Evolutionary conservation across 2,329 filamentous ascomycete species (phyloP).

Genomic region (Botryotinia globosa): DNA sequence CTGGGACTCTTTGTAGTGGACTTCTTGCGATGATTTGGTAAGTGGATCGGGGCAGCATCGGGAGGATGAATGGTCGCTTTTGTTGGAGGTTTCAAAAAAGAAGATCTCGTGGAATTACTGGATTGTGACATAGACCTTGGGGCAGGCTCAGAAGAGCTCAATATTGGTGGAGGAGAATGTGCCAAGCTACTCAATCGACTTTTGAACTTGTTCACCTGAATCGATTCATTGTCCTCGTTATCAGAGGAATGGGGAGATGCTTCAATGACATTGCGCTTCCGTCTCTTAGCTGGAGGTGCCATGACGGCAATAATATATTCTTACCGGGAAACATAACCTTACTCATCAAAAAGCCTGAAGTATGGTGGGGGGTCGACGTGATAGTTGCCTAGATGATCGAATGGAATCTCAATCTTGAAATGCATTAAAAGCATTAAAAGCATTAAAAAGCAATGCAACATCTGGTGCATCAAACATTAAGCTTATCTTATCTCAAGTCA

Average conservation of each 20-base stretch:
- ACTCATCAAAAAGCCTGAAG: background rate
- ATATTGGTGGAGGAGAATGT: conserved; percentile 29
- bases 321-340: conserved; percentile 5
- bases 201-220: conserved; percentile 23
- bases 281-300: conserved; percentile 43
- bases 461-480: background rate
- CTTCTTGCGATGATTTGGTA: conserved; percentile 35
- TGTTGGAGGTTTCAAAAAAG: conserved; percentile 30
- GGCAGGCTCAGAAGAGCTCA: conserved; percentile 14
- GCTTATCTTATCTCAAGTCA: conserved; percentile 6
- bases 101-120: conserved; percentile 28
- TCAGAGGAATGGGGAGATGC: conserved; percentile 43
- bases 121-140: conserved; percentile 20
- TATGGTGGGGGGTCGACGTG: background rate
- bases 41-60: conserved; percentile 34
- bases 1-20: conserved; percentile 39
- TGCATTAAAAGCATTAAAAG: too few species aligned
- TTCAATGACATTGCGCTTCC: conserved; percentile 53
- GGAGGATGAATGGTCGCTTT: conserved; percentile 34
- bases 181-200: conserved; percentile 27
- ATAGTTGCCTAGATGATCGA: conserved; percentile 8
- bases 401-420: background rate
- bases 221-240: conserved; percentile 48
- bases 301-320: conserved; percentile 25
- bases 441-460: background rate